These are phyloP conservation scores for Coix lacrymajobi DNA, from an alignment of 176 grass and related monocot species.

Conservation along the genomic window DNA sequence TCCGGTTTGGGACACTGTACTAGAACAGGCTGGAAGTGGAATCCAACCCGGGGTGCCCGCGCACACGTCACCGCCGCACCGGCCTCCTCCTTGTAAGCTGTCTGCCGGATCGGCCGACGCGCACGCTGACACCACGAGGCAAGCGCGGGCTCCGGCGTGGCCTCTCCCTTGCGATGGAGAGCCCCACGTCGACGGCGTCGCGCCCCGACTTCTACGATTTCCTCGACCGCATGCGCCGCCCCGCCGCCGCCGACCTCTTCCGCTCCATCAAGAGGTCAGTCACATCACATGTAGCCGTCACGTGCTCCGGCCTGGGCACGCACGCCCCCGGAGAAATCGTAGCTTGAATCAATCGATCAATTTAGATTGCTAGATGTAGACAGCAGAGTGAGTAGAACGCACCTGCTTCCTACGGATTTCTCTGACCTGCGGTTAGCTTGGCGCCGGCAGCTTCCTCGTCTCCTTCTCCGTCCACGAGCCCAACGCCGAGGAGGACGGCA, in stretches of 20 bases:
- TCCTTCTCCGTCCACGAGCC: conserved; percentile 56
- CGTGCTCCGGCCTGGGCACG: neutral
- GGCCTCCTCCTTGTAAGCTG: neutral
- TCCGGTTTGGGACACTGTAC: neutral
- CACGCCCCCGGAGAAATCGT: neutral
- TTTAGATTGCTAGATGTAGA: neutral
- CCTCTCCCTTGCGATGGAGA: conserved; percentile 29
- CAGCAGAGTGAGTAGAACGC: neutral
- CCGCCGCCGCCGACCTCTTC: conserved; percentile 69
- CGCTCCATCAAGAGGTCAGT: conserved; percentile 69
- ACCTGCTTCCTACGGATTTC: neutral
- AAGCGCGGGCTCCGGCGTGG: neutral
- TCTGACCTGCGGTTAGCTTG: neutral
- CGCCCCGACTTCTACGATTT: conserved; percentile 79
- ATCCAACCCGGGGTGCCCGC: neutral
- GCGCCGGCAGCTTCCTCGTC: conserved; percentile 58
- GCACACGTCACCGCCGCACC: neutral
- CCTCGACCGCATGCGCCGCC: conserved; percentile 80
- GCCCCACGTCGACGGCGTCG: conserved; percentile 42
- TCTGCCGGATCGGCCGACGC: neutral
- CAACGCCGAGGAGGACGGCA: conserved; percentile 49
- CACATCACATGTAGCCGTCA: neutral
- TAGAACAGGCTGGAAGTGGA: neutral
- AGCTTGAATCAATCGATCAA: neutral
- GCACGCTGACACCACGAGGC: neutral